Conservation (phyloP, 176 grass and related monocot genomes). For the Pontederia crassipes region DNA sequence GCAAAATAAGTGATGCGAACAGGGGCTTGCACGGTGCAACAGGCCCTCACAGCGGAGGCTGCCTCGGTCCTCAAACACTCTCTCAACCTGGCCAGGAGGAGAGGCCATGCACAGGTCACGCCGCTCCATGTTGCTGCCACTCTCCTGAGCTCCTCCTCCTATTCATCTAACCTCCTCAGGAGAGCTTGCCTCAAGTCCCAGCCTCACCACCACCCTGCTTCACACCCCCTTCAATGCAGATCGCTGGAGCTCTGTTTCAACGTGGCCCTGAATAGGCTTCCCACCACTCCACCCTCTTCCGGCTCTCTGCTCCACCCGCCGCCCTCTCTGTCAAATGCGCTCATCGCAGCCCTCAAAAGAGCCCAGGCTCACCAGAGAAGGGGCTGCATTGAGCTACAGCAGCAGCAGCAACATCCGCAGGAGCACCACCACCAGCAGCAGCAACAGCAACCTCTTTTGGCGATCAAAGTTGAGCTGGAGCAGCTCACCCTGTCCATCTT, state of each 20-base stretch:
- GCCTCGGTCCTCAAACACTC: conserved; percentile 85
- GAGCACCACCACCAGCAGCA: not conserved
- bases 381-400: conserved; percentile 65
- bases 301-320: conserved; percentile 47
- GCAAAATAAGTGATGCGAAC: conserved; percentile 42
- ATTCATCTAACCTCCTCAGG: conserved; percentile 41
- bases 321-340: conserved; percentile 78
- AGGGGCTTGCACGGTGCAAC: conserved; percentile 68
- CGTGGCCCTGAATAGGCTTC: conserved; percentile 77
- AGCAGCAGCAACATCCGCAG: conserved; percentile 23
- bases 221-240: conserved; percentile 65
- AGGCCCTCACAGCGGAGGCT: conserved; percentile 94
- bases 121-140: conserved; percentile 81
- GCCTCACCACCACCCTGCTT: conserved; percentile 18
- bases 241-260: conserved; percentile 98
- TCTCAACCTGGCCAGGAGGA: conserved; percentile 49
- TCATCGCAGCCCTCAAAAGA: conserved; percentile 83
- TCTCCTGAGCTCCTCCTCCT: conserved; percentile 43
- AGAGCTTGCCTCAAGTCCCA: conserved; percentile 69
- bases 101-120: conserved; percentile 89
- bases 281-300: conserved; percentile 40
- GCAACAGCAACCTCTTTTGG: conserved; percentile 47
- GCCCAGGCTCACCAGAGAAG: conserved; percentile 87
- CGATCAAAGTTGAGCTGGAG: conserved; percentile 79
- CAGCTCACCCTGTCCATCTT: conserved; percentile 85